Conservation (phyloP, 2,329 filamentous ascomycete genomes). For the Neopestalotiopsis rosae region DNA sequence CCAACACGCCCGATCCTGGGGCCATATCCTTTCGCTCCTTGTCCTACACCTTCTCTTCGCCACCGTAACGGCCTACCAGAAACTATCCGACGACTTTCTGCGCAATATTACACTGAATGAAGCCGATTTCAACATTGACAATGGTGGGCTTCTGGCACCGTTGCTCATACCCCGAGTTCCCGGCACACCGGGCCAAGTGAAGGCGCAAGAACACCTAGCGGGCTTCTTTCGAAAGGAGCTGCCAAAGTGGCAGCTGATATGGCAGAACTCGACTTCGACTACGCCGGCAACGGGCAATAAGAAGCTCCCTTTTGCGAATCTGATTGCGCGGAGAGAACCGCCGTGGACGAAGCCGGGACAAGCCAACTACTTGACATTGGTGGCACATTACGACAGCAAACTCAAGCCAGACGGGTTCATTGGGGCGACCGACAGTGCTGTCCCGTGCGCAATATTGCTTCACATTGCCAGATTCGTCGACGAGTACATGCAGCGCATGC, state of each 20-base stretch:
- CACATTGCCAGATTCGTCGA: slow-evolving; percentile 77
- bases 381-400: slow-evolving; percentile 86
- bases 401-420: slow-evolving; percentile 76
- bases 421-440: slow-evolving; percentile 84
- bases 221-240: slow-evolving; percentile 71
- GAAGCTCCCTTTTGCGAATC: slow-evolving; percentile 75
- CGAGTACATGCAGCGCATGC: slow-evolving; percentile 73
- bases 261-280: slow-evolving; percentile 76
- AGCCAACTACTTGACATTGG: slow-evolving; percentile 75
- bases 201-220: slow-evolving; percentile 74
- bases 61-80: slow-evolving; percentile 38
- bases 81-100: slow-evolving; percentile 70
- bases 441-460: slow-evolving; percentile 84
- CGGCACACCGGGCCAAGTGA: slow-evolving; percentile 70
- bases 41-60: slow-evolving; percentile 31
- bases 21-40: slow-evolving; percentile 27
- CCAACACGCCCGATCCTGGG: slow-evolving; percentile 7
- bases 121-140: slow-evolving; percentile 71
- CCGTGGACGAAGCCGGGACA: slow-evolving; percentile 75
- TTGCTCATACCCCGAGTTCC: slow-evolving; percentile 78
- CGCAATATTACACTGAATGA: slow-evolving; percentile 65
- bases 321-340: slow-evolving; percentile 79
- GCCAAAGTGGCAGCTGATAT: slow-evolving; percentile 72
- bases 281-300: slow-evolving; percentile 69
- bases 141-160: slow-evolving; percentile 73